phyloP scores from a whole-genome alignment of 2,329 filamentous ascomycete species.

The Aschersonia sp. region DNA sequence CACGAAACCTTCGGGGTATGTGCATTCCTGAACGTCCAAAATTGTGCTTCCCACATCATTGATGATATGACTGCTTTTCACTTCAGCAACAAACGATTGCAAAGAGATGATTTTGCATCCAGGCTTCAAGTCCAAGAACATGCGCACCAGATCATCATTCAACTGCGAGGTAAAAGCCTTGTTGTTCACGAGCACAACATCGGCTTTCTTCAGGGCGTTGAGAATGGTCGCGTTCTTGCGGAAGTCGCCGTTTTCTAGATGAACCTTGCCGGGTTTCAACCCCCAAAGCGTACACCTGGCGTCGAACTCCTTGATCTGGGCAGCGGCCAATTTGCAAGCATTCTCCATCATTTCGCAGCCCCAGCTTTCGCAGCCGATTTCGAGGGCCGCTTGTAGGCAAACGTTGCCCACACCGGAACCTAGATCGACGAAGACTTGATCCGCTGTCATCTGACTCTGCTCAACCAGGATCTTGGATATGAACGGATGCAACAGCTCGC shows the following conservation, averaged over 20 bases:
- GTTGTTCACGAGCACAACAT: conserved; percentile 97
- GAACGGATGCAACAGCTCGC: conserved; percentile 78
- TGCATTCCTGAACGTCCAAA: conserved; percentile 55
- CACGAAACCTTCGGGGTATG: conserved; percentile 57
- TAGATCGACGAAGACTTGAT: conserved; percentile 83
- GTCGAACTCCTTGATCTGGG: conserved; percentile 70
- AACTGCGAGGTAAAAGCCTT: conserved; percentile 84
- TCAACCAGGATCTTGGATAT: conserved; percentile 67
- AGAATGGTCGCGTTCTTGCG: conserved; percentile 57
- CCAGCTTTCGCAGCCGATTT: conserved; percentile 89
- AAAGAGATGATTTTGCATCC: conserved; percentile 84
- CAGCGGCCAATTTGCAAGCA: conserved; percentile 66
- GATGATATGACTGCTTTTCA: conserved; percentile 62
- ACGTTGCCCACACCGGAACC: conserved; percentile 96
- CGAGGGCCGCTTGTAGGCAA: conserved; percentile 81
- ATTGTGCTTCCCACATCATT: conserved; percentile 71
- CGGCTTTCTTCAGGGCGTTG: conserved; percentile 63
- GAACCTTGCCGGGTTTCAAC: conserved; percentile 62
- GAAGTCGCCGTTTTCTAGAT: conserved; percentile 74
- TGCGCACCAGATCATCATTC: conserved; percentile 71
- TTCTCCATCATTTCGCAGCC: conserved; percentile 95
- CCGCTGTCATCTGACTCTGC: conserved; percentile 62
- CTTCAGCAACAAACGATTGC: conserved; percentile 76
- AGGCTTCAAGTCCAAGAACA: conserved; percentile 86
- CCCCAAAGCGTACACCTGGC: conserved; percentile 87